Conservation (phyloP, 805 yeast genomes). For the Yarrowia sp. region DNA sequence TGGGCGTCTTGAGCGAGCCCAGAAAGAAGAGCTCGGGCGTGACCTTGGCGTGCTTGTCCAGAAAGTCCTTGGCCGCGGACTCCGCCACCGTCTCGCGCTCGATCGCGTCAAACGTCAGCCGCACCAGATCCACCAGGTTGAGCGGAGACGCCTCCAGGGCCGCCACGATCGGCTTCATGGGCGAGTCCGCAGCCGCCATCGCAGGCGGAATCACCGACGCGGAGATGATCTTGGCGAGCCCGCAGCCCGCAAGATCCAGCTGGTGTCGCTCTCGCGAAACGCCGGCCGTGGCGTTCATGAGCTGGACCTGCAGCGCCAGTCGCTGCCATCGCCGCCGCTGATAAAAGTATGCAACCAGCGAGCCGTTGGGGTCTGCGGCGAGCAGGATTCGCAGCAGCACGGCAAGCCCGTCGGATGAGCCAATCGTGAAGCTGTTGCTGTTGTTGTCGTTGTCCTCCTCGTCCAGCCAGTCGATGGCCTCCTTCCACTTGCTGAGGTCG, state of each 20-base stretch:
- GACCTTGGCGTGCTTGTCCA: constrained; percentile 38
- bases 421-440: background rate
- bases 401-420: constrained; percentile 21
- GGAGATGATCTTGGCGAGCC: constrained; percentile 18
- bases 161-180: constrained; percentile 28
- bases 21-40: constrained; percentile 40
- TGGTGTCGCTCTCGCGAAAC: constrained; percentile 24
- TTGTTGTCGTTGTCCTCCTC: constrained; percentile 21
- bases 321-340: constrained; percentile 25
- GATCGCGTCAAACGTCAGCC: constrained; percentile 33
- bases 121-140: constrained; percentile 33
- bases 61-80: constrained; percentile 33
- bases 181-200: constrained; percentile 25
- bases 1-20: constrained; percentile 38
- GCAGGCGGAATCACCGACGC: constrained; percentile 17
- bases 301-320: constrained; percentile 21
- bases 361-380: constrained; percentile 22
- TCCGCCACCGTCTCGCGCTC: constrained; percentile 31
- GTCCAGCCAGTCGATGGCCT: constrained; percentile 20
- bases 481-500: constrained; percentile 18
- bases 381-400: constrained; percentile 24
- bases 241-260: constrained; percentile 14
- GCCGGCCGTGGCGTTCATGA: constrained; percentile 22
- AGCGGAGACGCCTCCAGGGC: constrained; percentile 31
- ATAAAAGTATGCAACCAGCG: constrained; percentile 24